Base-by-base conservation (phyloP, 805 yeast species). In the Kazachstania martiniae region DNA sequence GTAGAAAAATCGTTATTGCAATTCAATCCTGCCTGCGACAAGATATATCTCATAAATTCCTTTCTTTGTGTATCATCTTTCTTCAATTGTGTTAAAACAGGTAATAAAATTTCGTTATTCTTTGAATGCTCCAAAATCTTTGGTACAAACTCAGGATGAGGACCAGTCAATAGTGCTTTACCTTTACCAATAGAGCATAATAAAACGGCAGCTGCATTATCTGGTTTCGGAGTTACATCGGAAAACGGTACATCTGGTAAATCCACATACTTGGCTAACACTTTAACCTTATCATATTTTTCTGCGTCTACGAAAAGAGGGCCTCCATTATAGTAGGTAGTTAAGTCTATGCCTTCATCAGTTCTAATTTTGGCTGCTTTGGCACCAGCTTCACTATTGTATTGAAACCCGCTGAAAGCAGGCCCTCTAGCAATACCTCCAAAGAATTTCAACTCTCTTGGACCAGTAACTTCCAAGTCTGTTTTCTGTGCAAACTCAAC, bases 81-180 rank as follows among this genome's bases (percentile, higher is more conserved):
- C 14, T 51, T 50, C 18, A 86, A 53, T 0, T 47, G 51, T 3
- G 59, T 46, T 2, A 72, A 54, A 3, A 74, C 34, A 30, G 59
- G 57, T 12, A 60, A 28, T 39, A 23, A 13, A n/a, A 9, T 9
- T 8, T 56, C 29, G 38, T 61, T 36, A 36, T 53, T 47, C 8
- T 50, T 41, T 2, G 58, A 42, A 18, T 59, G 60, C 13, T 56
- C 57, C 38, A 69, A 58, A 40, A 76, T 44, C 12, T 68, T 59
- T 12, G 85, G 78, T 3, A 74, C 63, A 49, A 77, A 86, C 56
- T 91, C 99, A 0, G 95, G 94, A 56, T 91, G 98, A 0, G 84
- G 70, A 1, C 97, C 97, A 10, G 80, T 66, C 9, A 91, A 64
- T 8, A 91, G 56, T 0, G 77, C 95, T 23, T 59, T 61, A 3